phyloP scores from a whole-genome alignment of 129 eudicot genomes.

The Helichrysum umbraculigerum region DNA sequence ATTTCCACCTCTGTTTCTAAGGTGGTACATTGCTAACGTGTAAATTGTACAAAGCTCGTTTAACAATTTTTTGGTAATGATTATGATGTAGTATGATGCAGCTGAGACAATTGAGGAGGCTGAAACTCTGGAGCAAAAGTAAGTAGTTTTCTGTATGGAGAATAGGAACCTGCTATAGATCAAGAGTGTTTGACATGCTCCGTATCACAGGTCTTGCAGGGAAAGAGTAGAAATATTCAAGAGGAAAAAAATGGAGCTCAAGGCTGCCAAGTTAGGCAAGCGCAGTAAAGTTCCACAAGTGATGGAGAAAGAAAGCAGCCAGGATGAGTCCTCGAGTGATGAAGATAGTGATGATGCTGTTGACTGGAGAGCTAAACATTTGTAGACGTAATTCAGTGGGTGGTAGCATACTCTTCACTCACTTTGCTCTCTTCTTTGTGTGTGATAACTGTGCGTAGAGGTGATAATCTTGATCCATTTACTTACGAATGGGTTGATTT shows the following conservation, averaged over 20 bases:
- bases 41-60: neutral
- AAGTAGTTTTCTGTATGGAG: slow-evolving; percentile 27
- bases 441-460: neutral
- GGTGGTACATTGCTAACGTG: neutral
- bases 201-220: slow-evolving; percentile 55
- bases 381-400: slow-evolving; percentile 35
- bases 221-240: slow-evolving; percentile 80
- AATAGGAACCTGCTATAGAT: neutral
- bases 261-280: slow-evolving; percentile 51
- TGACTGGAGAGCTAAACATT: slow-evolving; percentile 96
- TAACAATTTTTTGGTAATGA: slow-evolving; percentile 10
- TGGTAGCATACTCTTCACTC: slow-evolving; percentile 13
- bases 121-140: slow-evolving; percentile 85
- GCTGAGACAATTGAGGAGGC: slow-evolving; percentile 94
- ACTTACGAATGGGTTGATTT: neutral
- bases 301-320: slow-evolving; percentile 41
- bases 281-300: slow-evolving; percentile 36
- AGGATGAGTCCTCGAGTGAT: slow-evolving; percentile 70
- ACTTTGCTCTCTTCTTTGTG: neutral
- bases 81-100: slow-evolving; percentile 76
- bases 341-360: slow-evolving; percentile 77
- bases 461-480: neutral
- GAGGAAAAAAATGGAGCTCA: slow-evolving; percentile 71
- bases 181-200: slow-evolving; percentile 16
- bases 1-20: neutral